A percentile compares a stretch with the other conserved stretches of the same genome.
These are phyloP conservation scores for Vaccinium vitisidaea DNA, from an alignment of 148 eudicot species.

Conservation along the genomic window DNA sequence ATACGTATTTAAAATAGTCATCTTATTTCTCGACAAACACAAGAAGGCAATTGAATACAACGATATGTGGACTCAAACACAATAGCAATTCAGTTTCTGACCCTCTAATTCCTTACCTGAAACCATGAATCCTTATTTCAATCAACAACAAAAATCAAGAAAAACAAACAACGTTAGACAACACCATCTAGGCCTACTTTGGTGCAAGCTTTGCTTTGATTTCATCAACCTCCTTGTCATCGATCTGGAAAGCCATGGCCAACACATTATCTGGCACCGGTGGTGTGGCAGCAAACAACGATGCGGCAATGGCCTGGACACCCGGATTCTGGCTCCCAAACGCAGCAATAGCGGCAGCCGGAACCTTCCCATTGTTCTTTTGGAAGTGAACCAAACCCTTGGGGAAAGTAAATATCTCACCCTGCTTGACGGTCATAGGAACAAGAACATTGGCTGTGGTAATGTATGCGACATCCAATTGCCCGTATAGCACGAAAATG, in stretches of 20 bases:
- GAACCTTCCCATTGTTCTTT: constrained; percentile 30
- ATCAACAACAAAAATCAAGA: too few species aligned
- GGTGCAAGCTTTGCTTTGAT: constrained; percentile 16
- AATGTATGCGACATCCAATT: constrained; percentile 40
- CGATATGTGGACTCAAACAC: too few species aligned
- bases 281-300: constrained; percentile 19
- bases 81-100: too few species aligned
- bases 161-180: constrained; percentile 14
- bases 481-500: constrained; percentile 38
- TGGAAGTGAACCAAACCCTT: constrained; percentile 44
- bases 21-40: too few species aligned
- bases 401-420: constrained; percentile 38
- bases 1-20: too few species aligned
- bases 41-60: too few species aligned
- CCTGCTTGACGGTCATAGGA: constrained; percentile 34
- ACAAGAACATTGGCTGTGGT: constrained; percentile 39
- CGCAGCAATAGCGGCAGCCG: constrained; percentile 34
- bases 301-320: constrained; percentile 4
- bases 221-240: constrained; percentile 4
- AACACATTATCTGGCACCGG: constrained; percentile 17
- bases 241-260: constrained; percentile 21
- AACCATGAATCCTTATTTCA: too few species aligned
- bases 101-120: too few species aligned
- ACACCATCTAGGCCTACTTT: not conserved
- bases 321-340: constrained; percentile 47